A percentile compares a stretch with the other conserved stretches of the same genome.
phyloP scores from a whole-genome alignment of 192 early-diverging fungal species.

The Entomortierella beljakovae region DNA sequence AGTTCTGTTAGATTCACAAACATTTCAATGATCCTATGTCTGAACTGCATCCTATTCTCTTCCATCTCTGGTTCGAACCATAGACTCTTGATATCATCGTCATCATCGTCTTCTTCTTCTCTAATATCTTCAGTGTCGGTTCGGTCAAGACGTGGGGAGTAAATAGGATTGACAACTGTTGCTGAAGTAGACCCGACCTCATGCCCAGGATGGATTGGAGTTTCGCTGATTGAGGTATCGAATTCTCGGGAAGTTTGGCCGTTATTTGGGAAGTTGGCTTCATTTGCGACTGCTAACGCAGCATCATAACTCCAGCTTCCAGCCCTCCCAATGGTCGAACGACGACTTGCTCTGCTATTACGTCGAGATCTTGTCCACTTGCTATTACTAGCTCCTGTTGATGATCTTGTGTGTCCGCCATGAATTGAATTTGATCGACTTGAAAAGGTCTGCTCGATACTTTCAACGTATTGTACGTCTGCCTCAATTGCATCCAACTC shows the following conservation, averaged over 20 bases:
- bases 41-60: constrained; percentile 40
- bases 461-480: constrained; percentile 65
- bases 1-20: constrained; percentile 89
- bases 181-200: constrained; percentile 13
- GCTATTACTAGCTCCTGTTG: constrained; percentile 22
- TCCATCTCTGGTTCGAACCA: constrained; percentile 55
- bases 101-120: constrained; percentile 25
- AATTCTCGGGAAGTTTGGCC: neutral
- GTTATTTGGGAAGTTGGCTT: neutral
- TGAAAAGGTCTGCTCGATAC: constrained; percentile 27
- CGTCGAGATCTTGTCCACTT: constrained; percentile 34
- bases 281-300: constrained; percentile 13
- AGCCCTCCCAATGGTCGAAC: constrained; percentile 11
- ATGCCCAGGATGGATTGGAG: neutral
- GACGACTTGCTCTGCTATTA: constrained; percentile 21
- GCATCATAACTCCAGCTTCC: constrained; percentile 36
- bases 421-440: neutral
- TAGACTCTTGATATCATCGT: constrained; percentile 29
- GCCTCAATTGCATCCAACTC: constrained; percentile 68
- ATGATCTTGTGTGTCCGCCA: neutral
- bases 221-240: constrained; percentile 21
- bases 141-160: neutral
- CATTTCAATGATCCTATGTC: constrained; percentile 71
- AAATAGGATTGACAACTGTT: neutral
- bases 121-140: constrained; percentile 11